Percentiles rank a stretch among this genome's conserved stretches.
Evolutionary conservation across 139 green algal genomes (phyloP).

Genomic region (Nannochloris sp.): DNA sequence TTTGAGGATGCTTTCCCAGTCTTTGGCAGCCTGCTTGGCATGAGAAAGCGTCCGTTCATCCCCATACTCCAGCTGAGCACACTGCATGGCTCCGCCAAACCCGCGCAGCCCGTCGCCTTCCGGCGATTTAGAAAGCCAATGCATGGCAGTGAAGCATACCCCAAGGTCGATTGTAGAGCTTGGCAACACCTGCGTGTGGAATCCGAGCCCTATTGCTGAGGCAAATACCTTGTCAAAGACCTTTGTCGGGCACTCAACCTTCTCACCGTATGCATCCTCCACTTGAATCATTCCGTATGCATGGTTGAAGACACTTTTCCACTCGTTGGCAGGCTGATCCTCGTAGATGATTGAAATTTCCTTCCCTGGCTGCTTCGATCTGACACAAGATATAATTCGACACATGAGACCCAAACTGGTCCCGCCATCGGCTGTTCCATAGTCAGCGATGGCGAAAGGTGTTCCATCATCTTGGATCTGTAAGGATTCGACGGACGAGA

Average conservation of each 20-base stretch:
- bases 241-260: neutral
- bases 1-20: neutral
- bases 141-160: neutral
- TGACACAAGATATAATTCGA: neutral
- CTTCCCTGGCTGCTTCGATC: neutral
- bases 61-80: neutral
- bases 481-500: neutral
- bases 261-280: neutral
- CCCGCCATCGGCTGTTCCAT: neutral
- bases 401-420: neutral
- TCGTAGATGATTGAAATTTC: neutral
- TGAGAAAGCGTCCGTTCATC: neutral
- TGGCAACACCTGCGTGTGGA: neutral
- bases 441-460: neutral
- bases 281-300: neutral
- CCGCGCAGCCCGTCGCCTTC: neutral
- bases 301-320: conserved; percentile 1
- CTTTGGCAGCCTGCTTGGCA: neutral
- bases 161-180: neutral
- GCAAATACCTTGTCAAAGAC: neutral
- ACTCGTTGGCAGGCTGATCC: neutral
- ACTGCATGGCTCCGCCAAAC: neutral
- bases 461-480: neutral
- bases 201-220: neutral
- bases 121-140: neutral